Conservation (phyloP, 345 rosid species). For the Psidium guajava region DNA sequence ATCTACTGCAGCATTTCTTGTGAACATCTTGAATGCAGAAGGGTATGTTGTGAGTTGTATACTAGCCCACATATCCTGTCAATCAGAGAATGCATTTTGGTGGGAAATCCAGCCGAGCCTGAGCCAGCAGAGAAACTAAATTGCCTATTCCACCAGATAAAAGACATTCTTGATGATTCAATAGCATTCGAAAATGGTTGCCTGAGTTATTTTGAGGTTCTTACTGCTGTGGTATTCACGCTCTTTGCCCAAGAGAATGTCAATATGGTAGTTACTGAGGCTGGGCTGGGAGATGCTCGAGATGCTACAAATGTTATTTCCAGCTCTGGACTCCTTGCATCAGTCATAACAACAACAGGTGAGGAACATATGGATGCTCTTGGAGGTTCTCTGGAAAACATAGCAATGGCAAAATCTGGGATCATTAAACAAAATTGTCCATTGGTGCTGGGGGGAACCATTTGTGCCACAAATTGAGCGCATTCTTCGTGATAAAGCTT, state of each 20-base stretch:
- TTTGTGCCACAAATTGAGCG: slow-evolving; percentile 61
- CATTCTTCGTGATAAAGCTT: slow-evolving; percentile 59
- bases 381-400: slow-evolving; percentile 82
- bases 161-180: slow-evolving; percentile 45
- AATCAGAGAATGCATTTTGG: slow-evolving; percentile 67
- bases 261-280: slow-evolving; percentile 80
- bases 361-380: slow-evolving; percentile 78
- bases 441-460: slow-evolving; percentile 77
- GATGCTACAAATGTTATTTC: slow-evolving; percentile 76
- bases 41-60: slow-evolving; percentile 80
- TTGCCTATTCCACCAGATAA: slow-evolving; percentile 44
- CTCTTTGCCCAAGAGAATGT: slow-evolving; percentile 61
- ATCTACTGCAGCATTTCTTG: slow-evolving; percentile 76
- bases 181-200: slow-evolving; percentile 43
- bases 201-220: slow-evolving; percentile 91
- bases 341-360: slow-evolving; percentile 73
- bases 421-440: slow-evolving; percentile 62
- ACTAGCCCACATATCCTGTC: slow-evolving; percentile 81
- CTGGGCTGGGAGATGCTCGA: slow-evolving; percentile 86
- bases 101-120: slow-evolving; percentile 46
- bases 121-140: slow-evolving; percentile 47
- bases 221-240: slow-evolving; percentile 69
- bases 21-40: slow-evolving; percentile 60
- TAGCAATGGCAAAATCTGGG: slow-evolving; percentile 85
- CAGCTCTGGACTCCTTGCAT: slow-evolving; percentile 50